phyloP scores from a whole-genome alignment of 1,284 basidiomycete species.

The Filobasidium uniguttulatum region DNA sequence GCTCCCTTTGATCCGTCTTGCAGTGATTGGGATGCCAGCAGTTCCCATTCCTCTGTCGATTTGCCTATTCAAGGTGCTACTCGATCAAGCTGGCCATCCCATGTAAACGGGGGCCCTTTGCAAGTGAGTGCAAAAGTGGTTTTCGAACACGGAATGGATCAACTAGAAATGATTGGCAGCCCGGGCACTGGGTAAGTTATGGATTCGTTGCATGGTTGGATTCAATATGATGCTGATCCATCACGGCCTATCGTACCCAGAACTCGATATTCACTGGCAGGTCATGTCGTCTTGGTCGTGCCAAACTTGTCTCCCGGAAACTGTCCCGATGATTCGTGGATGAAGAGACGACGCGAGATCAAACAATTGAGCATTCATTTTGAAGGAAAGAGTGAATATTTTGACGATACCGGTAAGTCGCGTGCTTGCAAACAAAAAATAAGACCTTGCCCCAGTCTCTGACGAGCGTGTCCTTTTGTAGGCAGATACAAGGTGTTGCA shows the following conservation, averaged over 20 bases:
- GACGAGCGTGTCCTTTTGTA: constrained; percentile 8
- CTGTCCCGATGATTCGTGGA: background rate
- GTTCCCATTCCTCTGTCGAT: too few relatives aligned
- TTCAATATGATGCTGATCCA: background rate
- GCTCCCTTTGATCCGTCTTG: too few relatives aligned
- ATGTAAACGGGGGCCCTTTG: constrained; percentile 4
- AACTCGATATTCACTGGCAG: constrained; percentile 19
- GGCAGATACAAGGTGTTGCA: constrained; percentile 32
- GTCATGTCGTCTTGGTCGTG: constrained; percentile 14
- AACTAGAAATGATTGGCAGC: constrained; percentile 13
- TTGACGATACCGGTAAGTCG: constrained; percentile 26
- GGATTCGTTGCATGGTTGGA: background rate
- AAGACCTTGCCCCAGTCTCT: background rate
- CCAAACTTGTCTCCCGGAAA: constrained; percentile 3
- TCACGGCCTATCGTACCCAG: constrained; percentile 2
- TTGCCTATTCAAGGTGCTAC: too few relatives aligned
- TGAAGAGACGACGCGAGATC: constrained; percentile 19
- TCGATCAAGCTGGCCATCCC: too few relatives aligned
- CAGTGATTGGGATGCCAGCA: too few relatives aligned
- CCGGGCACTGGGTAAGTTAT: constrained; percentile 15
- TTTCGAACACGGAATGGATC: constrained; percentile 8
- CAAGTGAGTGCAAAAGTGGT: constrained; percentile 5
- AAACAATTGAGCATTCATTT: constrained; percentile 22
- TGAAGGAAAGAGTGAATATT: constrained; percentile 33
- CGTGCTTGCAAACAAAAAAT: background rate